A percentile compares a stretch with the other conserved stretches of the same genome.
Conservation (phyloP, 2,329 filamentous ascomycete genomes). For the Ceratocystis albifundus region DNA sequence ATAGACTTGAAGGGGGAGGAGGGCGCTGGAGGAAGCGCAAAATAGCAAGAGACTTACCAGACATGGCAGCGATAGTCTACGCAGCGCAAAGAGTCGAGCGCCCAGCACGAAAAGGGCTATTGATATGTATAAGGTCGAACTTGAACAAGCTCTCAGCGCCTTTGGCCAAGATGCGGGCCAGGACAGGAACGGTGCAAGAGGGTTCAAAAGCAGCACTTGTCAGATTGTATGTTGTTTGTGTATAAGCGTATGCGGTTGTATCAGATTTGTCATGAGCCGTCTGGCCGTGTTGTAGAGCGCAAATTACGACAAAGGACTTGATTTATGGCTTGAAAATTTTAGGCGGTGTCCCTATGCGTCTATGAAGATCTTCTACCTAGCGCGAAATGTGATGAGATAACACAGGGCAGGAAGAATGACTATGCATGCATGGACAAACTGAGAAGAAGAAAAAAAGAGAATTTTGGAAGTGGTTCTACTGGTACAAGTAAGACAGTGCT, state of each 20-base stretch:
- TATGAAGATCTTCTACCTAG: conserved; percentile 4
- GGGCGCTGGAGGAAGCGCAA: background rate
- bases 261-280: background rate
- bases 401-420: background rate
- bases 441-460: background rate
- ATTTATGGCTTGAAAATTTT: conserved; percentile 3
- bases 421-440: conserved; percentile 1
- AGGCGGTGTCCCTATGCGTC: background rate
- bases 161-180: background rate
- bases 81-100: background rate
- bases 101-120: background rate
- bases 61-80: background rate
- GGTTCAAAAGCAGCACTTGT: background rate
- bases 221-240: background rate
- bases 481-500: conserved; percentile 6
- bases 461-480: conserved; percentile 6
- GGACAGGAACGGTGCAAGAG: background rate
- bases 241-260: background rate
- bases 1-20: background rate
- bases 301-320: background rate
- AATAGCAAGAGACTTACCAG: background rate
- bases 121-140: background rate
- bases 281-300: background rate
- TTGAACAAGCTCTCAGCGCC: background rate
- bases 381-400: conserved; percentile 1